Evolutionary conservation across 768 basidiomycete species (phyloP).

Genomic region (Pleurotus salmoneostramineus): DNA sequence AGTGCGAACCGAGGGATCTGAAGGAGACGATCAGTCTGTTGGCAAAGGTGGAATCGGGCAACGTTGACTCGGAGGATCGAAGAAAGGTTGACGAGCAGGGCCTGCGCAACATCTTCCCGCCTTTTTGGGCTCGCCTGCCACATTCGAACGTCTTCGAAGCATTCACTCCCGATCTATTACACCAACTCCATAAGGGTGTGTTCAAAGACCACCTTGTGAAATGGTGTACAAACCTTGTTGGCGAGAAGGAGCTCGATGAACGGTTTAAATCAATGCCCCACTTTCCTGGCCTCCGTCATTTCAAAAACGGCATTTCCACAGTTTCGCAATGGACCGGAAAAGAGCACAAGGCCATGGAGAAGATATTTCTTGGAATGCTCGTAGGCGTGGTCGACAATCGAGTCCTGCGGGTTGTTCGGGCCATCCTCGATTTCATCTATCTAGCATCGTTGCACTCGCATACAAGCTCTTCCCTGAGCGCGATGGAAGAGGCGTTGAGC

Average conservation of each 20-base stretch:
- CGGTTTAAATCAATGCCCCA: slow-evolving; percentile 24
- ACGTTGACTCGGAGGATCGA: not conserved
- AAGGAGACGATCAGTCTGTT: slow-evolving; percentile 9
- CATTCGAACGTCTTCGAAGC: slow-evolving; percentile 29
- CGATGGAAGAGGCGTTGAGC: slow-evolving; percentile 12
- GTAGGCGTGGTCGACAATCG: slow-evolving; percentile 17
- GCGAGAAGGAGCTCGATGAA: slow-evolving; percentile 26
- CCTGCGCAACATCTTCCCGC: slow-evolving; percentile 16
- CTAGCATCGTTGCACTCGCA: slow-evolving; percentile 15
- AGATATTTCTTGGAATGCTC: slow-evolving; percentile 18
- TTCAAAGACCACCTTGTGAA: slow-evolving; percentile 38
- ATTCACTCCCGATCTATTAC: slow-evolving; percentile 37
- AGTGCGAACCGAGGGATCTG: slow-evolving; percentile 8
- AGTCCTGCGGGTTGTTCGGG: slow-evolving; percentile 21
- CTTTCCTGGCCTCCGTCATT: slow-evolving; percentile 21
- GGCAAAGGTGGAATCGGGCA: slow-evolving; percentile 2
- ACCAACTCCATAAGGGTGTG: slow-evolving; percentile 43
- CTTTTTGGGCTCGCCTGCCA: slow-evolving; percentile 37
- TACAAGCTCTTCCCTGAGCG: slow-evolving; percentile 11
- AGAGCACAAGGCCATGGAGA: slow-evolving; percentile 27
- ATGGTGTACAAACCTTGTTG: slow-evolving; percentile 23
- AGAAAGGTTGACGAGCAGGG: slow-evolving; percentile 13
- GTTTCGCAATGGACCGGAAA: slow-evolving; percentile 34
- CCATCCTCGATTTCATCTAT: slow-evolving; percentile 18
- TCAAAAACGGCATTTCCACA: slow-evolving; percentile 25